Conservation (phyloP, 352 stramenopile species). For the Phytophthora cactorum region DNA sequence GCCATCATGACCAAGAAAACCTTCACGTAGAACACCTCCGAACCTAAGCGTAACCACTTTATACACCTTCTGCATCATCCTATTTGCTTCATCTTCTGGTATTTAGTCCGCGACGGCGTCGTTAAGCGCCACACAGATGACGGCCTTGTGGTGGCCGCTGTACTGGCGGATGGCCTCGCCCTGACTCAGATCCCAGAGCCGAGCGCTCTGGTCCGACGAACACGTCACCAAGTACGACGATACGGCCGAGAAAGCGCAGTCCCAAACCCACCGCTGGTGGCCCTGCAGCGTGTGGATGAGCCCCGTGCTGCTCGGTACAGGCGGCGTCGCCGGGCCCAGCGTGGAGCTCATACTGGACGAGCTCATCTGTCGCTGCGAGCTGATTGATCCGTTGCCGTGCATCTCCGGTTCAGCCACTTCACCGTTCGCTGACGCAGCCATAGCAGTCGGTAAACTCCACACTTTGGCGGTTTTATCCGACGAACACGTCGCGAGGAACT, state of each 20-base stretch:
- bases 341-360: slow-evolving; percentile 45
- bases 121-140: slow-evolving; percentile 90
- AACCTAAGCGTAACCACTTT: slow-evolving; percentile 10
- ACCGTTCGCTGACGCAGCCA: slow-evolving; percentile 27
- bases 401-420: slow-evolving; percentile 30
- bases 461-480: slow-evolving; percentile 94
- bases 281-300: slow-evolving; percentile 84
- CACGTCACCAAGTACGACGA: slow-evolving; percentile 97
- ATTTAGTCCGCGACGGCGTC: slow-evolving; percentile 72
- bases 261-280: slow-evolving; percentile 98
- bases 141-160: slow-evolving; percentile 91
- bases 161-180: slow-evolving; percentile 90
- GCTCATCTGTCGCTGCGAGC: slow-evolving; percentile 36
- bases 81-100: neutral
- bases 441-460: slow-evolving; percentile 67
- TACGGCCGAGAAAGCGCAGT: slow-evolving; percentile 98
- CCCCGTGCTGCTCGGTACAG: slow-evolving; percentile 42
- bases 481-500: slow-evolving; percentile 92
- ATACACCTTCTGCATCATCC: slow-evolving; percentile 24
- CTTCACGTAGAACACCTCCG: slow-evolving; percentile 61
- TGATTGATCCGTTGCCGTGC: slow-evolving; percentile 39
- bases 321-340: slow-evolving; percentile 23
- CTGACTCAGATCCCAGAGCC: slow-evolving; percentile 97
- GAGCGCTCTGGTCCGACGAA: slow-evolving; percentile 95
- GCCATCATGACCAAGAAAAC: slow-evolving; percentile 98